Conservation (phyloP, 1,284 basidiomycete species). For the Microbotryomycetes sp. region DNA sequence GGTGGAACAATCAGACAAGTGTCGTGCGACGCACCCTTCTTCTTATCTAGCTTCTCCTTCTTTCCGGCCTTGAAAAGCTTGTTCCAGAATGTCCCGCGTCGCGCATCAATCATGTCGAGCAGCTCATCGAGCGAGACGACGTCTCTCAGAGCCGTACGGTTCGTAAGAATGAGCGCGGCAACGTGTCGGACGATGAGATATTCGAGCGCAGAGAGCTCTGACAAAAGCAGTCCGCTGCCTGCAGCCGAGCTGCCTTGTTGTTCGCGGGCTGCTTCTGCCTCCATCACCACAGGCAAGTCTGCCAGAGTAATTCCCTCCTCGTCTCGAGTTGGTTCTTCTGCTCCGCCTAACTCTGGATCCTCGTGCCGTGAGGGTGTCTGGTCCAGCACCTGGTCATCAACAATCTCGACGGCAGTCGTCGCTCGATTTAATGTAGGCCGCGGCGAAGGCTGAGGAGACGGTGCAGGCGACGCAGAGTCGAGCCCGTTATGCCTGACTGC, state of each 20-base stretch:
- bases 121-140: conserved; percentile 65
- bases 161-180: conserved; percentile 68
- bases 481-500: neutral
- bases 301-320: conserved; percentile 88
- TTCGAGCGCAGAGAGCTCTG: conserved; percentile 76
- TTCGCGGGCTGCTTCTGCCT: conserved; percentile 74
- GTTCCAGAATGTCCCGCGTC: conserved; percentile 95
- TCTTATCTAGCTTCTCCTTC: conserved; percentile 66
- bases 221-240: conserved; percentile 55
- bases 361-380: conserved; percentile 1
- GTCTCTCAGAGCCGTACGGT: conserved; percentile 47
- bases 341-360: conserved; percentile 15
- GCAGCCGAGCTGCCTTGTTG: conserved; percentile 62
- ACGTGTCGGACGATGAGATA: conserved; percentile 86
- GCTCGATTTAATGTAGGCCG: conserved; percentile 29
- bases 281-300: conserved; percentile 90
- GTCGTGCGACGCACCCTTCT: conserved; percentile 57
- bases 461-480: neutral
- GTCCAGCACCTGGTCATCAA: conserved; percentile 30
- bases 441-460: neutral
- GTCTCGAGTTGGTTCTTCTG: conserved; percentile 36
- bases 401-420: conserved; percentile 34
- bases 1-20: neutral
- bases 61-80: conserved; percentile 87
- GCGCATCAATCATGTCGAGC: conserved; percentile 81